Evolutionary conservation across 768 basidiomycete genomes (phyloP), one percentile per base, ranked within the genome.

Genomic region (Leucosporidium yakuticum): DNA sequence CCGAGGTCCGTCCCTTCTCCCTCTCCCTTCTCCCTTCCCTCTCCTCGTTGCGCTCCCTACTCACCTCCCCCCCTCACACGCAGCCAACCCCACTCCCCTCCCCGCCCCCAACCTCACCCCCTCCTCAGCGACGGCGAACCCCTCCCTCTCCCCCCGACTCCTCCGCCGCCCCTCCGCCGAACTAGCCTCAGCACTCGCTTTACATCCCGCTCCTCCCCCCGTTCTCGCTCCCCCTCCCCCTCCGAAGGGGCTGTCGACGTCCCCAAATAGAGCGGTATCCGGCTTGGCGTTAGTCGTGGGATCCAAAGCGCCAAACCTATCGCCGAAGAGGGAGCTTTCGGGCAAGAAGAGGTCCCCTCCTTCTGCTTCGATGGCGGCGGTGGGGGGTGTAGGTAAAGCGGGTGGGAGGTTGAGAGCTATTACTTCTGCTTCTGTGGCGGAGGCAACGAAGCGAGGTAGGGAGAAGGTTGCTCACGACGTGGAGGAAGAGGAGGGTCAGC

Each of bases 1-100:
- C 66, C 92, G 90, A 79, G 92, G 91, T 93, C 77, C 75, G 81
- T 75, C 6, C 57, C 36, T 15, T 54, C 5, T 2, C 39, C 29
- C 2, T 25, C 11, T 56, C 56, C 19, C 29, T 23, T 25, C 27
- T 53, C 8, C 11, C 31, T 32, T 31, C 1, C 1, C 17, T 14
- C n/a, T 2, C 36, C 17, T 47, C 20, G 29, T 60, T 57, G 25
- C n/a, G n/a, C n/a, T n/a, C n/a, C n/a, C n/a, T n/a, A 51, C 39
- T 12, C 14, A 19, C 17, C 17, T 3, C 8, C 27, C 21, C 39
- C 17, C 39, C 39, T 6, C 5, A 36, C 34, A 12, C 39, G 17
- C 14, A 44, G 39, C 39, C 14, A 44, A 44, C 14, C 39, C 39
- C 2, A 8, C 39, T 12, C 39, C 59, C 34, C 12, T 29, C 49